These are phyloP conservation scores for Fusarium armeniacum DNA, from an alignment of 2,329 filamentous ascomycete genomes.

Conservation along the genomic window DNA sequence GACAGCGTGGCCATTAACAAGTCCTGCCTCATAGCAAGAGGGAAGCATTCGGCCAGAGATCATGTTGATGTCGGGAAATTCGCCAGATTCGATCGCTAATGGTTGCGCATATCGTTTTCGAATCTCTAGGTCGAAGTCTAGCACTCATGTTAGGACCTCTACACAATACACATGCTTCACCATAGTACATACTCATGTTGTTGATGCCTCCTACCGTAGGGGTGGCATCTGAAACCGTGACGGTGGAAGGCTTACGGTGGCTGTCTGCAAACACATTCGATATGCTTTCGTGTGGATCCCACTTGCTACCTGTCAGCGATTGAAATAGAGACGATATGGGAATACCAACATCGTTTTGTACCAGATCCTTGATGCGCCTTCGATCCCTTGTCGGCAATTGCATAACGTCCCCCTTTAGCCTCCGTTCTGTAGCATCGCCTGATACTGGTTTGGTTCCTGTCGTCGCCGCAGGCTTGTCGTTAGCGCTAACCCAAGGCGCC, in stretches of 20 bases:
- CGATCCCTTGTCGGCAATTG: conserved; percentile 76
- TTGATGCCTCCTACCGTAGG: conserved; percentile 81
- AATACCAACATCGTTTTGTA: conserved; percentile 70
- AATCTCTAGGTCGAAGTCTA: conserved; percentile 77
- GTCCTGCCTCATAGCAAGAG: conserved; percentile 76
- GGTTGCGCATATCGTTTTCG: conserved; percentile 75
- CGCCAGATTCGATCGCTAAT: conserved; percentile 75
- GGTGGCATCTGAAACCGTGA: conserved; percentile 71
- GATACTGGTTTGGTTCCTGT: conserved; percentile 72
- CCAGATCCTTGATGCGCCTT: conserved; percentile 75
- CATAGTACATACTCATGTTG: conserved; percentile 76
- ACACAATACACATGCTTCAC: neutral
- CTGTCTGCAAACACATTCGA: conserved; percentile 67
- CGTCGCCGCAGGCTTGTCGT: conserved; percentile 73
- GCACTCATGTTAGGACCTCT: conserved; percentile 38
- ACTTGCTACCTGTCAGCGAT: conserved; percentile 55
- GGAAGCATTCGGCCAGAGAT: conserved; percentile 76
- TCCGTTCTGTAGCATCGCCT: conserved; percentile 75
- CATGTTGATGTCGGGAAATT: conserved; percentile 75
- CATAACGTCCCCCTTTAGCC: conserved; percentile 78
- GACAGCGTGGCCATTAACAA: conserved; percentile 69
- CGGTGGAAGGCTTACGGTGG: conserved; percentile 60
- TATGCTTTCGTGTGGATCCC: conserved; percentile 68
- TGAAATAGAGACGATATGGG: neutral
- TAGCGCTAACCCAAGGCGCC: conserved; percentile 79